These are phyloP conservation scores for Ormosia emarginata DNA, from an alignment of 306 rosid species.

Conservation along the genomic window DNA sequence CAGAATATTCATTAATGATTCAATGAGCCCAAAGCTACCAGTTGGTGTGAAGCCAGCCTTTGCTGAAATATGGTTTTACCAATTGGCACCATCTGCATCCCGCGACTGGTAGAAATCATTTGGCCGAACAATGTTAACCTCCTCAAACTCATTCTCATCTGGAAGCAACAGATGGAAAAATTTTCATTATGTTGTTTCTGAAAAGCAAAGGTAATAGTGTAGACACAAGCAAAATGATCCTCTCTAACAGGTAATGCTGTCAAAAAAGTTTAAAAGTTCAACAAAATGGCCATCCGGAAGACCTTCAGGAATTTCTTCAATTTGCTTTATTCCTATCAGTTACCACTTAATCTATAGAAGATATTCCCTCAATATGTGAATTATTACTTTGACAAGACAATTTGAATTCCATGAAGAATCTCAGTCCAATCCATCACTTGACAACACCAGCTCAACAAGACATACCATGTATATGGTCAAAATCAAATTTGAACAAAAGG, in stretches of 20 bases:
- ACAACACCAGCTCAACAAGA: neutral
- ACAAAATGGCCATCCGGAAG: neutral
- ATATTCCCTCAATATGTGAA: neutral
- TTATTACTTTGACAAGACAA: neutral
- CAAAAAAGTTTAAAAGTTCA: neutral
- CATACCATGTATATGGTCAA: neutral
- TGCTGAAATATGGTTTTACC: constrained; percentile 39
- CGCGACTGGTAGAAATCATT: constrained; percentile 66
- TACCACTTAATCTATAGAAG: neutral
- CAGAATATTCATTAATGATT: neutral
- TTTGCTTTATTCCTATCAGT: neutral
- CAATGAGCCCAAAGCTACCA: constrained; percentile 13
- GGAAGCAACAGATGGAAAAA: constrained; percentile 16
- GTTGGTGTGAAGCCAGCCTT: constrained; percentile 8
- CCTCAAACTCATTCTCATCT: constrained; percentile 90
- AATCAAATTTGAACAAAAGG: neutral
- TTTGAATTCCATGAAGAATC: constrained; percentile 1
- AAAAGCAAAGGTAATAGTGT: neutral
- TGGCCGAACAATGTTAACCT: constrained; percentile 60
- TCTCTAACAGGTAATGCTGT: neutral
- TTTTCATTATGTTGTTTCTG: neutral
- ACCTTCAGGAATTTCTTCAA: neutral
- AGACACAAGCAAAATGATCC: neutral
- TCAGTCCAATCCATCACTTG: neutral
- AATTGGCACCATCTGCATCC: constrained; percentile 62